Evolutionary conservation across 2,329 filamentous ascomycete genomes (phyloP).

Genomic region (Paraconiothyrium brasiliense): DNA sequence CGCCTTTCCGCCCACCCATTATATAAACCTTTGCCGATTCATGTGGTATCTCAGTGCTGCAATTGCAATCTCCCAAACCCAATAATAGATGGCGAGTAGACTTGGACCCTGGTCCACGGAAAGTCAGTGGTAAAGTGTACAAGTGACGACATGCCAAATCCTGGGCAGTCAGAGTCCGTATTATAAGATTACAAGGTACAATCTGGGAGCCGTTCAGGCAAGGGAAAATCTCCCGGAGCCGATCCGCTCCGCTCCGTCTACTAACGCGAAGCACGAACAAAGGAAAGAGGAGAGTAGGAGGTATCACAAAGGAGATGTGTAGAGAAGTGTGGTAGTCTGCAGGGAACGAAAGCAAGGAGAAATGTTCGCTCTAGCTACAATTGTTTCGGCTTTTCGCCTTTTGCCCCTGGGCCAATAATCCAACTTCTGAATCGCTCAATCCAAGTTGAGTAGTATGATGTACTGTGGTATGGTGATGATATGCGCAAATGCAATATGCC

Average conservation of each 20-base stretch:
- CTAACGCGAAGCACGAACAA: neutral
- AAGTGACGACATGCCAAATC: conserved; percentile 9
- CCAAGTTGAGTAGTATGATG: conserved; percentile 12
- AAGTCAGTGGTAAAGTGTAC: conserved; percentile 7
- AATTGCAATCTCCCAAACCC: neutral
- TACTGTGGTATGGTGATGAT: conserved; percentile 23
- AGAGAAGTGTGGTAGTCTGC: neutral
- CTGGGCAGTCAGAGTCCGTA: conserved; percentile 10
- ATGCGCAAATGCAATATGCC: conserved; percentile 41
- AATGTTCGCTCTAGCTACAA: conserved; percentile 15
- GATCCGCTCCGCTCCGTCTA: neutral
- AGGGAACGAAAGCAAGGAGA: conserved; percentile 2
- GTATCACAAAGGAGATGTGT: conserved; percentile 9
- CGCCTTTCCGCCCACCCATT: neutral
- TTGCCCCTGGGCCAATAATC: conserved; percentile 11
- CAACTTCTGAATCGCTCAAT: conserved; percentile 9
- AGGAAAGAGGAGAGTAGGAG: conserved; percentile 2
- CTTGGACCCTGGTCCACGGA: neutral
- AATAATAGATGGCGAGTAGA: neutral
- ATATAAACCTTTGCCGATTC: no score
- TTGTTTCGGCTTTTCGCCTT: conserved; percentile 2
- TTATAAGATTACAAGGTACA: conserved; percentile 20
- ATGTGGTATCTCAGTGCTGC: no score
- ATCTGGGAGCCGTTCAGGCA: conserved; percentile 3
- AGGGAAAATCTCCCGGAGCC: neutral